A percentile compares a stretch with the other conserved stretches of the same genome.
Evolutionary conservation across 176 grass and related monocot genomes (phyloP).

Genomic region (Ananas comosus): DNA sequence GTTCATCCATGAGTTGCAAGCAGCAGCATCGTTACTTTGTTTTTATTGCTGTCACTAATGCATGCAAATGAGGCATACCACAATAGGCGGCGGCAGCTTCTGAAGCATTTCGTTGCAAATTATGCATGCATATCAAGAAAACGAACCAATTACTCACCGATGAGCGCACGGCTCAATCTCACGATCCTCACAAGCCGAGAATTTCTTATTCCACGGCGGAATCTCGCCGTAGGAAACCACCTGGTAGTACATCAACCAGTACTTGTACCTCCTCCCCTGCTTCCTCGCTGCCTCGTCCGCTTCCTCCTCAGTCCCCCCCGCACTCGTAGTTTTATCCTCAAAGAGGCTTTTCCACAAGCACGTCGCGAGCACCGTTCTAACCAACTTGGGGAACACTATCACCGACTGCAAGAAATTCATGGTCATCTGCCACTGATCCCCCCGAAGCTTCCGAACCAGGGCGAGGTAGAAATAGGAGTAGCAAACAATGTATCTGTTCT

Average conservation of each 20-base stretch:
- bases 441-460: constrained; percentile 47
- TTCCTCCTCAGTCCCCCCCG: constrained; percentile 19
- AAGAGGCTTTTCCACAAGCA: constrained; percentile 64
- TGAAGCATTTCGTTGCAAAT: too few relatives aligned
- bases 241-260: constrained; percentile 96
- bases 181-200: neutral
- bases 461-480: constrained; percentile 92
- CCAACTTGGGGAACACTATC: constrained; percentile 33
- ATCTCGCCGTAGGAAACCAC: constrained; percentile 53
- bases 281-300: constrained; percentile 40
- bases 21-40: too few relatives aligned
- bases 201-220: constrained; percentile 22
- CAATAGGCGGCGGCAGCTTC: neutral
- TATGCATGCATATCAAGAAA: constrained; percentile 16
- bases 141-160: neutral
- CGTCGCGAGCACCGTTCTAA: constrained; percentile 46
- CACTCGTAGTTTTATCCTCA: constrained; percentile 5
- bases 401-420: constrained; percentile 79
- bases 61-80: neutral
- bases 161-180: constrained; percentile 31
- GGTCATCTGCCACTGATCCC: constrained; percentile 83
- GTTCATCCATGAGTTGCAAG: too few relatives aligned
- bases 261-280: constrained; percentile 62
- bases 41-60: too few relatives aligned
- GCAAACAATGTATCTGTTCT: constrained; percentile 56